A percentile compares a stretch with the other conserved stretches of the same genome.
Conservation (phyloP, 2,329 filamentous ascomycete genomes). For the Penicillium sp. region DNA sequence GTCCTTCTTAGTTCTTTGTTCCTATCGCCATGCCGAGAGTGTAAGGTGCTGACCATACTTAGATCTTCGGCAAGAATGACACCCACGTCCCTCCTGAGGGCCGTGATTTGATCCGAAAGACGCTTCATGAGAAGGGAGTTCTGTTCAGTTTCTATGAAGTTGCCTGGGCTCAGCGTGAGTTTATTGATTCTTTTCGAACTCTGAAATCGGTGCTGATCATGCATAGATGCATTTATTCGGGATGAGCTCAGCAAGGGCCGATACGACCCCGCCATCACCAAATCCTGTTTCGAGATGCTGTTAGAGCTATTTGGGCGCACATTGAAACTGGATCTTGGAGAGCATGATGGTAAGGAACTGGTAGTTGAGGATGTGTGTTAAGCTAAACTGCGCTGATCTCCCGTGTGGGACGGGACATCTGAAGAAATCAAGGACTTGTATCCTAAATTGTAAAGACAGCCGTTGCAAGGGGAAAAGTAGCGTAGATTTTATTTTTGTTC, state of each 20-base stretch:
- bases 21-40: not conserved
- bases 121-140: conserved; percentile 73
- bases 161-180: conserved; percentile 80
- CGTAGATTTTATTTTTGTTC: not conserved
- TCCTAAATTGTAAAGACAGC: not conserved
- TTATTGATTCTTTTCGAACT: not conserved
- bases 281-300: conserved; percentile 87
- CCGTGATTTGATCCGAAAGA: conserved; percentile 78
- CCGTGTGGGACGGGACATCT: not conserved
- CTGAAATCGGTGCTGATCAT: not conserved
- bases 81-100: conserved; percentile 84
- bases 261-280: conserved; percentile 83
- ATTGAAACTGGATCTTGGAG: conserved; percentile 76
- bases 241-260: conserved; percentile 92
- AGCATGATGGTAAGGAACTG: conserved; percentile 60
- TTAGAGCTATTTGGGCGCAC: conserved; percentile 80
- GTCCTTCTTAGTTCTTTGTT: not conserved
- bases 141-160: conserved; percentile 83
- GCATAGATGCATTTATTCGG: conserved; percentile 78
- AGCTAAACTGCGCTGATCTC: conserved; percentile 4
- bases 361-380: conserved; percentile 74
- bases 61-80: conserved; percentile 87
- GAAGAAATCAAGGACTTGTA: not conserved
- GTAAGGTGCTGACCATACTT: not conserved
- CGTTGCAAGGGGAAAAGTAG: not conserved